phyloP scores from a whole-genome alignment of 2,329 filamentous ascomycete genomes.

The Botryosphaeria dothidea region DNA sequence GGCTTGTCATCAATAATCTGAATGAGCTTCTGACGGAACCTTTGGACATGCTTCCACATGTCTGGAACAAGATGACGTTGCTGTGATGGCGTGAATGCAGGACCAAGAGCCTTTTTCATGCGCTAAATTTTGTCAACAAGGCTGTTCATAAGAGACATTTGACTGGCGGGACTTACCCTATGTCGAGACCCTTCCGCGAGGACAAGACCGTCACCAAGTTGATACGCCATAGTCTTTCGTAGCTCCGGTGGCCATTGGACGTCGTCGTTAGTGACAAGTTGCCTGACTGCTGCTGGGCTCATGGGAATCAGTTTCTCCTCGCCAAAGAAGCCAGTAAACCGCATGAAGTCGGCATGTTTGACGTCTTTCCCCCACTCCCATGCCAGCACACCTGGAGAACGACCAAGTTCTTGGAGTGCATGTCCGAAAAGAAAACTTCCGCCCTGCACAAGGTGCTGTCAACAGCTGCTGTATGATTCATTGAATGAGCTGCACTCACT shows the following conservation, averaged over 20 bases:
- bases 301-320: neutral
- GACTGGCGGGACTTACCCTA: slow-evolving; percentile 27
- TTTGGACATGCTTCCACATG: slow-evolving; percentile 3
- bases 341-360: neutral
- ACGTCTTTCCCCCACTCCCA: neutral
- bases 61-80: neutral
- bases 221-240: neutral
- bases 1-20: neutral
- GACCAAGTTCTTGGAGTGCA: neutral
- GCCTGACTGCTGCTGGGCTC: neutral
- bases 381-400: neutral
- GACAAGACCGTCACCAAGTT: slow-evolving; percentile 47
- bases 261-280: neutral
- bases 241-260: neutral
- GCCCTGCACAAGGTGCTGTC: neutral
- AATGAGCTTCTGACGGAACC: neutral
- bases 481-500: neutral
- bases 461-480: neutral
- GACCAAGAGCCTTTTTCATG: slow-evolving; percentile 1
- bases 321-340: neutral
- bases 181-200: slow-evolving; percentile 47
- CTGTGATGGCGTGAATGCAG: neutral
- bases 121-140: neutral
- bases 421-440: neutral
- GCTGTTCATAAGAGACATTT: neutral